phyloP scores from a whole-genome alignment of 768 basidiomycete species.

The Termitomyces sp. region DNA sequence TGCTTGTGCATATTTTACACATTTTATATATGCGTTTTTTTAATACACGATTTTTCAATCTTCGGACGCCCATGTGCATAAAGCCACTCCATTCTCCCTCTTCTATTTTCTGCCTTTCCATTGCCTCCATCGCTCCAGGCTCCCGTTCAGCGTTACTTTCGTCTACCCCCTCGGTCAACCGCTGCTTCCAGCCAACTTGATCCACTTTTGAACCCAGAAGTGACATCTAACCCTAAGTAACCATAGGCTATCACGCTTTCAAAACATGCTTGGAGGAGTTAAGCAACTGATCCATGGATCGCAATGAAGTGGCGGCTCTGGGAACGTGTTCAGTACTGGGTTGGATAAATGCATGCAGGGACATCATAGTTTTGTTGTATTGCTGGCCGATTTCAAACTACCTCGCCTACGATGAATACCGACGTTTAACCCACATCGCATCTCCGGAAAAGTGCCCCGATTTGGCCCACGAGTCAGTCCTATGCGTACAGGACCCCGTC shows the following conservation, averaged over 20 bases:
- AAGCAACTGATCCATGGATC: constrained; percentile 18
- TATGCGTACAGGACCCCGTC: constrained; percentile 39
- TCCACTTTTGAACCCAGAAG: constrained; percentile 36
- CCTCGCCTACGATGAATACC: constrained; percentile 36
- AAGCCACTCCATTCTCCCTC: constrained; percentile 6
- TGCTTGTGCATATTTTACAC: constrained; percentile 15
- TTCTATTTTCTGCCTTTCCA: constrained; percentile 19
- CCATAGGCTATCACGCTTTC: constrained; percentile 27
- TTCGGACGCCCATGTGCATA: constrained; percentile 12
- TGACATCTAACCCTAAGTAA: constrained; percentile 61
- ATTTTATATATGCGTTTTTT: too few relatives aligned
- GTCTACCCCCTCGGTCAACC: constrained; percentile 24
- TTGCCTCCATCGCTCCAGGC: constrained; percentile 46
- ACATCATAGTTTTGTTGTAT: constrained; percentile 6
- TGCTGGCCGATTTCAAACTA: constrained; percentile 5
- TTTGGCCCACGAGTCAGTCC: constrained; percentile 16
- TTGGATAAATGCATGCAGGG: constrained; percentile 10
- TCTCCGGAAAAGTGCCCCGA: constrained; percentile 47
- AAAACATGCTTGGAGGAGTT: constrained; percentile 23
- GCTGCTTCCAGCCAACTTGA: constrained; percentile 48
- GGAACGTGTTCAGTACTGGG: constrained; percentile 13
- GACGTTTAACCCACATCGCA: constrained; percentile 28
- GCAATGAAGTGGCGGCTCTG: constrained; percentile 14
- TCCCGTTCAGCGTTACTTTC: constrained; percentile 24
- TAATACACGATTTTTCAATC: neutral